Percentiles rank a stretch among this genome's conserved stretches.
These are phyloP conservation scores for Aspergillus leporis DNA, from an alignment of 495 filamentous ascomycete genomes.

Conservation along the genomic window DNA sequence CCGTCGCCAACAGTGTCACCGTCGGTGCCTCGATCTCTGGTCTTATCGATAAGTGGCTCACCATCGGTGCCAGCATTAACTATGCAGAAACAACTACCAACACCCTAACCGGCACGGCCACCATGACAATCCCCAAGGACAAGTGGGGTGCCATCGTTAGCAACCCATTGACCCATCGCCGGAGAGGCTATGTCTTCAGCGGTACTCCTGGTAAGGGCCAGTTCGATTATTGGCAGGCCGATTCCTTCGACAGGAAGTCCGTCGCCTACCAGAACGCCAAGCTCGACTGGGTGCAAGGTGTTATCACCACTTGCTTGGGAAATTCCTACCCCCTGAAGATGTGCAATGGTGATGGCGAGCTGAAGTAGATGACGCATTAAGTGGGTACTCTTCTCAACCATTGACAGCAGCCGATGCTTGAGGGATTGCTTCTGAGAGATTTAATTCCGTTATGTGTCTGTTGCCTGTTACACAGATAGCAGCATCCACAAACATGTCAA, in stretches of 20 bases:
- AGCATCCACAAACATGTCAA: not conserved
- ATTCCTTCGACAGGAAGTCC: conserved; percentile 13
- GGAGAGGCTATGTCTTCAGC: conserved; percentile 16
- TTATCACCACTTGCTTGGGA: conserved; percentile 19
- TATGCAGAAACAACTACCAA: conserved; percentile 11
- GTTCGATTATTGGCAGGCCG: conserved; percentile 20
- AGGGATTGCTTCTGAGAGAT: not conserved
- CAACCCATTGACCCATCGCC: conserved; percentile 18
- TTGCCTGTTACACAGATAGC: not conserved
- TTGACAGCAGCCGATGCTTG: not conserved
- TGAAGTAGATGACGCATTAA: conserved; percentile 9
- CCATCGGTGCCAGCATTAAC: conserved; percentile 5
- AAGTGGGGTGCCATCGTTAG: conserved; percentile 21
- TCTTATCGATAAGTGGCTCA: conserved; percentile 13
- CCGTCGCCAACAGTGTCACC: conserved; percentile 16
- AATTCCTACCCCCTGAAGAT: conserved; percentile 14
- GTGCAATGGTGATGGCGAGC: conserved; percentile 12
- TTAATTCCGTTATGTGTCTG: not conserved
- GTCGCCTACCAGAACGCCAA: conserved; percentile 2
- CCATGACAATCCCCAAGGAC: conserved; percentile 21
- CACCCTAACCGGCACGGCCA: conserved; percentile 19
- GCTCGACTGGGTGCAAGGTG: conserved; percentile 19
- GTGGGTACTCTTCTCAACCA: not conserved
- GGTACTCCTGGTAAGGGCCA: conserved; percentile 12
- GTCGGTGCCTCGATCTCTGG: conserved; percentile 6